These are phyloP conservation scores for Bonia amplexicaulis DNA, from an alignment of 176 grass and related monocot species.

Conservation along the genomic window DNA sequence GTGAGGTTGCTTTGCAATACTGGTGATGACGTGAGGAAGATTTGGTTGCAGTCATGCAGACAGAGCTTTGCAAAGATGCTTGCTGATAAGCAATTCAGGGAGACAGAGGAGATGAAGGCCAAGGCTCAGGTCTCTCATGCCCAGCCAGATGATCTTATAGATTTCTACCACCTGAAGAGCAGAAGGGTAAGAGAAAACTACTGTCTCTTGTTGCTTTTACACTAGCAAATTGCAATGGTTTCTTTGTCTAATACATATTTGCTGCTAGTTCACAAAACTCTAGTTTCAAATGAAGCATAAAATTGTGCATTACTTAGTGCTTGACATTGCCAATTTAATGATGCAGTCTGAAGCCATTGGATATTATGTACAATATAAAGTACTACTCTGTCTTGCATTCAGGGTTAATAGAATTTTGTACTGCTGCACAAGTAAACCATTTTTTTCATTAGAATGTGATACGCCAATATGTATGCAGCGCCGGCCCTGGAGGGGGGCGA, in stretches of 20 bases:
- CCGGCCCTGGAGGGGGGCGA: no score
- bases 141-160: slow-evolving; percentile 80
- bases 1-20: slow-evolving; percentile 64
- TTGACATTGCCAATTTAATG: neutral
- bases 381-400: neutral
- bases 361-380: neutral
- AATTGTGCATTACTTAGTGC: neutral
- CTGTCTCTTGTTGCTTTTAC: neutral
- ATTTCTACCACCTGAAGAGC: slow-evolving; percentile 84
- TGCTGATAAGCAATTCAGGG: slow-evolving; percentile 74
- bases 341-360: neutral
- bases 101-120: slow-evolving; percentile 64
- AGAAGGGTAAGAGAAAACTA: slow-evolving; percentile 31
- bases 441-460: neutral
- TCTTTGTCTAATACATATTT: neutral
- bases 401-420: neutral
- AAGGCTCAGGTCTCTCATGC: slow-evolving; percentile 66
- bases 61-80: slow-evolving; percentile 69
- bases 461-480: neutral
- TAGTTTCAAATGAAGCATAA: neutral
- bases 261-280: neutral
- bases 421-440: neutral
- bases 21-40: slow-evolving; percentile 55
- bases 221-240: neutral
- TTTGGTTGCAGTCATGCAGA: slow-evolving; percentile 61